A percentile compares a stretch with the other conserved stretches of the same genome.
phyloP scores from a whole-genome alignment of 2,329 filamentous ascomycete genomes.

The Pseudohalonectria lignicola region DNA sequence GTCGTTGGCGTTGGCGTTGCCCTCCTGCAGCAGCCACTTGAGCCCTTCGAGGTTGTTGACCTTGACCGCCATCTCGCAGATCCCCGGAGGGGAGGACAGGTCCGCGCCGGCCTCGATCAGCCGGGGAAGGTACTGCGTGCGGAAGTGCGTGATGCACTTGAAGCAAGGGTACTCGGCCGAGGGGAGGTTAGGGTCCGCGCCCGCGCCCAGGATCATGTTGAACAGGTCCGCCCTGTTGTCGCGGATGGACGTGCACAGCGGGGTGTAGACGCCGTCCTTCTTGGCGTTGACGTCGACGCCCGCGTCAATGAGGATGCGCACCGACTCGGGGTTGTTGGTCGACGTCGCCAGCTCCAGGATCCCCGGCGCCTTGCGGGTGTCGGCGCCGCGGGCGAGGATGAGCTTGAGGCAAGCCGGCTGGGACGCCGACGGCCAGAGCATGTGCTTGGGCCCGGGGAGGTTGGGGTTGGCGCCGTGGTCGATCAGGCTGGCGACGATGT shows the following conservation, averaged over 20 bases:
- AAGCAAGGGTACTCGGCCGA: conserved; percentile 20
- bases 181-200: conserved; percentile 23
- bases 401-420: conserved; percentile 46
- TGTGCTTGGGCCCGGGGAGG: conserved; percentile 57
- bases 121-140: conserved; percentile 18
- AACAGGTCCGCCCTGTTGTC: conserved; percentile 16
- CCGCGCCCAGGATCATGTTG: conserved; percentile 18
- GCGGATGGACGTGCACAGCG: conserved; percentile 14
- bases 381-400: conserved; percentile 47
- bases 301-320: conserved; percentile 28
- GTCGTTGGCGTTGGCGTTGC: conserved; percentile 20
- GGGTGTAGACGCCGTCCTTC: conserved; percentile 15
- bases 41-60: conserved; percentile 25
- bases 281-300: conserved; percentile 15
- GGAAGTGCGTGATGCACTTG: conserved; percentile 14
- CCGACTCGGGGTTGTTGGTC: conserved; percentile 52
- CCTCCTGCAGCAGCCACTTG: conserved; percentile 18
- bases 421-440: conserved; percentile 54
- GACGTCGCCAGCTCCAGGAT: conserved; percentile 54
- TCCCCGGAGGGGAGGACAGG: conserved; percentile 14
- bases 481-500: conserved; percentile 38
- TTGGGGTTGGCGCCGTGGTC: conserved; percentile 56
- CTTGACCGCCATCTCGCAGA: conserved; percentile 20
- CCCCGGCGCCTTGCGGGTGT: conserved; percentile 47
- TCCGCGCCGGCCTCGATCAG: conserved; percentile 23